Conservation (phyloP, 306 rosid species). For the Cicer yamashitae region DNA sequence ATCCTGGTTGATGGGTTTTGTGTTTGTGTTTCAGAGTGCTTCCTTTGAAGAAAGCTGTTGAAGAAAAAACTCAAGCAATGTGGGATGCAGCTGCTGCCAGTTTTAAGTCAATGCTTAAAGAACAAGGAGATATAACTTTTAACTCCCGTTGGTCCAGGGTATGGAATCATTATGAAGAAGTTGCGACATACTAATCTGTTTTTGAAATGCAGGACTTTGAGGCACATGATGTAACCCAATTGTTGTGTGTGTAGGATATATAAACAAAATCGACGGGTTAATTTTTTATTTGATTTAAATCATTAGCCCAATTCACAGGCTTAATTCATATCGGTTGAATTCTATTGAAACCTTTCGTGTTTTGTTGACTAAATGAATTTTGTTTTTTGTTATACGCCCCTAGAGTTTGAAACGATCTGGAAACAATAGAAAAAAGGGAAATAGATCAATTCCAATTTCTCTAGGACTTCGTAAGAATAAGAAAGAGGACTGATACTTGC, state of each 20-base stretch:
- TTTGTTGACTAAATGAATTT: conserved; percentile 10
- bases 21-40: conserved; percentile 67
- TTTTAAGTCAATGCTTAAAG: conserved; percentile 84
- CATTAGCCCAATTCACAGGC: conserved; percentile 9
- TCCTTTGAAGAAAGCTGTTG: conserved; percentile 86
- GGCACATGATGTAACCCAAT: background rate
- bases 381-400: conserved; percentile 8
- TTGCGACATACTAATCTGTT: conserved; percentile 37
- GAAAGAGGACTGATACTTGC: background rate
- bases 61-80: conserved; percentile 80
- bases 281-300: conserved; percentile 27
- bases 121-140: conserved; percentile 72
- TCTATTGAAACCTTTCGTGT: conserved; percentile 7
- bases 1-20: conserved; percentile 45
- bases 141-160: conserved; percentile 98
- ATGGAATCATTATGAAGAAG: conserved; percentile 42
- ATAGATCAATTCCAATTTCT: conserved; percentile 8
- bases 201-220: conserved; percentile 31
- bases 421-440: conserved; percentile 6
- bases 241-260: conserved; percentile 13
- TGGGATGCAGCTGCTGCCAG: conserved; percentile 69
- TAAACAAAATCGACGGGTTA: conserved; percentile 9
- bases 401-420: background rate
- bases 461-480: background rate
- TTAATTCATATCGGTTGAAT: conserved; percentile 21